phyloP scores from a whole-genome alignment of 257 asterid genomes.

The Misopates orontium region DNA sequence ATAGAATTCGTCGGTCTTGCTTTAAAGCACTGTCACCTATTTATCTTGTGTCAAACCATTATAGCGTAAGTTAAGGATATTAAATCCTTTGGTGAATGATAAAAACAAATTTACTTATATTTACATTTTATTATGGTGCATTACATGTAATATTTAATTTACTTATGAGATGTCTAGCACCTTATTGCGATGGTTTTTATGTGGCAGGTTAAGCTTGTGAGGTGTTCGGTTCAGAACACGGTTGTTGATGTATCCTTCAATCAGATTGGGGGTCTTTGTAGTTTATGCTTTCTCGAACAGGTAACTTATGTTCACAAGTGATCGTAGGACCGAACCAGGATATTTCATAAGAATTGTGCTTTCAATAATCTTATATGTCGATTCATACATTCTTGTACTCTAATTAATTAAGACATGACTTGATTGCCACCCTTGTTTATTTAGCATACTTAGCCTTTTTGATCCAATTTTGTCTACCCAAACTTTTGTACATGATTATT shows the following conservation, averaged over 20 bases:
- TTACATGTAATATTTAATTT: too few species aligned
- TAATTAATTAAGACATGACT: too few species aligned
- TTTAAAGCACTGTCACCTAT: too few species aligned
- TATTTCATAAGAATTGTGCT: too few species aligned
- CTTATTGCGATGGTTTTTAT: constrained; percentile 22
- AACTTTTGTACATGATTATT: constrained; percentile 6
- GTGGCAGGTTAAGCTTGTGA: constrained; percentile 72
- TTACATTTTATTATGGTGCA: too few species aligned
- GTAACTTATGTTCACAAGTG: constrained; percentile 32
- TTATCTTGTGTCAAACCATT: too few species aligned
- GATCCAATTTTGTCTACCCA: constrained; percentile 2
- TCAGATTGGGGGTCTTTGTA: constrained; percentile 74
- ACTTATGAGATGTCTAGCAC: constrained; percentile 75
- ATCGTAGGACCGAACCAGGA: neutral
- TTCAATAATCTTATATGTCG: neutral
- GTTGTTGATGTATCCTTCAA: constrained; percentile 70
- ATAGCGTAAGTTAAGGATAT: too few species aligned
- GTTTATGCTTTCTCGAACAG: constrained; percentile 82
- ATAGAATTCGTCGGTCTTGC: too few species aligned
- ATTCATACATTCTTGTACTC: neutral
- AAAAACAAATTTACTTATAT: too few species aligned
- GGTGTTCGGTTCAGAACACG: constrained; percentile 60
- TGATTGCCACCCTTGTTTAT: too few species aligned
- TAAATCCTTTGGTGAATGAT: too few species aligned
- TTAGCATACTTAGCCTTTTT: too few species aligned